Base-by-base conservation (phyloP, 345 rosid genomes). In the Eutrema yunnanense region DNA sequence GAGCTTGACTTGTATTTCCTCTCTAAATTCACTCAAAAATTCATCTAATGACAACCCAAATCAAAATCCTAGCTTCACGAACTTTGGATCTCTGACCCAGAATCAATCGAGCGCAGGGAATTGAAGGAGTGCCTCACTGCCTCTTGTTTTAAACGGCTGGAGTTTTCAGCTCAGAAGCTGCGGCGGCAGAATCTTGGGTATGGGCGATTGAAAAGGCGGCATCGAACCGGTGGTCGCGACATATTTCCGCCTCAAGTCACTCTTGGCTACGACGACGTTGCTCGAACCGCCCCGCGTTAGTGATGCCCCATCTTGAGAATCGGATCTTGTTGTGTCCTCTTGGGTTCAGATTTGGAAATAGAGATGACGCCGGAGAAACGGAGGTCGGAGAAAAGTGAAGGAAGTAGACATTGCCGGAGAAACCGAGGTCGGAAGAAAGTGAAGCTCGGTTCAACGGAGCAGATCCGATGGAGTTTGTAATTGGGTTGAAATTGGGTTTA, bases 261-360 rank as follows among this genome's bases (percentile, higher is more conserved):
- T 84, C 73, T 74, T 82, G 87, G 6, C 67, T 70, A 55, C 92
- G 89, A 42, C 77, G 88, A 72, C 86, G 89, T 42, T 81, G 80
- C 65, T 87, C 81, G 84, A 89, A 90, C 36, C 76, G 72, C 59
- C 82, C 86, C 13, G 90, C 91, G 77, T 83, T 81, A 49, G 92
- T 89, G 83, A 85, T 88, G 76, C 86, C 84, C 97, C 97, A 91
- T 44, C 90, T 83, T 12, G 97, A 83, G 81, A 88, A 86, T 19
- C 85, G 84, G 36, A 88, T 41, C 63, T 85, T 87, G 27, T 73
- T 76, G 66, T 81, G 84, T 13, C 78, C 79, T 44, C 86, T 67
- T 33, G 81, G 67, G 77, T 16, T 69, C 4, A 60, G 73, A 37
- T 49, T 70, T 3, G 69, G 80, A 43, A 58, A 63, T 30, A 76